Conservation (phyloP, 176 grass and related monocot species). For the Phoenix roebelenii region DNA sequence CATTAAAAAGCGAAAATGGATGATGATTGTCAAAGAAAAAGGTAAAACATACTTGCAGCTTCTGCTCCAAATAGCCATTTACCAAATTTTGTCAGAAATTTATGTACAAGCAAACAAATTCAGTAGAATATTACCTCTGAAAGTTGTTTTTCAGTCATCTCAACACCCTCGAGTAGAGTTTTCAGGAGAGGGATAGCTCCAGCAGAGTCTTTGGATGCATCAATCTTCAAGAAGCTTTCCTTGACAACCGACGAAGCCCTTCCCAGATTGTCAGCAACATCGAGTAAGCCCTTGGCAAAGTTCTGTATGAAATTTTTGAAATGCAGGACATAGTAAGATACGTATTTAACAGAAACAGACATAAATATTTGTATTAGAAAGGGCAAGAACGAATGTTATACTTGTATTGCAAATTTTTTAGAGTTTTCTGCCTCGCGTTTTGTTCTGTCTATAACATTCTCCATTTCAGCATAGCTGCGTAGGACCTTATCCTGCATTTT, state of each 20-base stretch:
- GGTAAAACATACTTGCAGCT: too few species aligned
- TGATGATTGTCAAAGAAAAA: too few species aligned
- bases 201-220: constrained; percentile 48
- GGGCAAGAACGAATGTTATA: background rate
- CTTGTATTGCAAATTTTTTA: constrained; percentile 69
- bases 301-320: constrained; percentile 22
- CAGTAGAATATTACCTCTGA: constrained; percentile 25
- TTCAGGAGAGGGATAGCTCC: constrained; percentile 53
- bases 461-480: constrained; percentile 65
- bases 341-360: too few species aligned
- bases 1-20: too few species aligned
- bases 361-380: background rate
- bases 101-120: too few species aligned
- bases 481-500: constrained; percentile 61
- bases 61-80: too few species aligned
- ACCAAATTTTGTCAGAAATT: too few species aligned
- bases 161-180: constrained; percentile 59
- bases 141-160: constrained; percentile 82
- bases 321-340: too few species aligned
- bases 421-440: constrained; percentile 65
- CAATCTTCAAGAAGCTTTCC: constrained; percentile 57
- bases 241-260: constrained; percentile 57
- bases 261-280: constrained; percentile 60
- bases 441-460: constrained; percentile 54
- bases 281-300: constrained; percentile 57